Conservation (phyloP, 176 grass and related monocot species). For the Rhipidocladum racemiflorum region DNA sequence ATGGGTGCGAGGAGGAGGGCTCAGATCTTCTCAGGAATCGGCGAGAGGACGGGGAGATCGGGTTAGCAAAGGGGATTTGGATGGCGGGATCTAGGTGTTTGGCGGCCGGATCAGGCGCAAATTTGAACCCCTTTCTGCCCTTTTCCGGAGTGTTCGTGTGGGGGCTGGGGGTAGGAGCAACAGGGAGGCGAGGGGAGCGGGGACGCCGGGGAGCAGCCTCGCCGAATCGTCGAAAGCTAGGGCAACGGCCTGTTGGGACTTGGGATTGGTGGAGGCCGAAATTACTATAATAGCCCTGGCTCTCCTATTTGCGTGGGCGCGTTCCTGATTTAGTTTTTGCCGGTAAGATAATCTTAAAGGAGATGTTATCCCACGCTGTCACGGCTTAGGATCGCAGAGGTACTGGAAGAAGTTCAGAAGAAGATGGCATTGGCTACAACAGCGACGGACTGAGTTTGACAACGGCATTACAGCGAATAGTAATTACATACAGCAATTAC, state of each 20-base stretch:
- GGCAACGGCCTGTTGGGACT: slow-evolving; percentile 27
- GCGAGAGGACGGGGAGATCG: neutral
- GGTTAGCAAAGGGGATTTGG: neutral
- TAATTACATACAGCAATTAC: too few species aligned
- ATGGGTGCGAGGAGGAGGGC: slow-evolving; percentile 31
- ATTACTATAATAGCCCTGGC: slow-evolving; percentile 6
- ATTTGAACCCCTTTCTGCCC: slow-evolving; percentile 32
- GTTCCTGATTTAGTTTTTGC: too few species aligned
- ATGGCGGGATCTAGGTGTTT: slow-evolving; percentile 22
- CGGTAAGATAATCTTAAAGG: too few species aligned
- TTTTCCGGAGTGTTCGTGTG: slow-evolving; percentile 7
- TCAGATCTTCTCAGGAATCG: slow-evolving; percentile 37
- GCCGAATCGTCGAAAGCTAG: slow-evolving; percentile 32
- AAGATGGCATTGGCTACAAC: too few species aligned
- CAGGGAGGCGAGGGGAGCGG: neutral
- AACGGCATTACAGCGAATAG: too few species aligned
- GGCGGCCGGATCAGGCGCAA: slow-evolving; percentile 26
- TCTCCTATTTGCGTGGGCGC: neutral
- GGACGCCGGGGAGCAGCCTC: too few species aligned
- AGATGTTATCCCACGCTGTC: too few species aligned
- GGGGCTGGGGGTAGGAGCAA: neutral
- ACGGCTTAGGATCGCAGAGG: too few species aligned
- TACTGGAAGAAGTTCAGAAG: too few species aligned
- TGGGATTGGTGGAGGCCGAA: neutral
- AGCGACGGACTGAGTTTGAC: too few species aligned